phyloP scores from a whole-genome alignment of 176 grass and related monocot species.

The Raddia guianensis region DNA sequence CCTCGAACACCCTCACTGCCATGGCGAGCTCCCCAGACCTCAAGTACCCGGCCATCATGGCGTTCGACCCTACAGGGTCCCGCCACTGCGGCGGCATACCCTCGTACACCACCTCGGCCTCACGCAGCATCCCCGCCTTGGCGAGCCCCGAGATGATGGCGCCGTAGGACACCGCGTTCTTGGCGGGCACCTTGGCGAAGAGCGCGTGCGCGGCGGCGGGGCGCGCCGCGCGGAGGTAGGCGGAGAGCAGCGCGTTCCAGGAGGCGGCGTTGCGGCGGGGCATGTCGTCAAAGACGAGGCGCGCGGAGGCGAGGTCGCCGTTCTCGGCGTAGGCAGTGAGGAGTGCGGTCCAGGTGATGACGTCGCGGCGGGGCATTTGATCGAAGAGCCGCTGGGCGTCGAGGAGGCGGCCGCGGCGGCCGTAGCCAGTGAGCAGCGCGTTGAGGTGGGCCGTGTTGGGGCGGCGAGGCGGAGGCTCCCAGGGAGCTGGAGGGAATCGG shows the following conservation, averaged over 20 bases:
- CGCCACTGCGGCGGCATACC: slow-evolving; percentile 51
- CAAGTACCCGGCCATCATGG: slow-evolving; percentile 57
- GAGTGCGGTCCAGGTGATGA: slow-evolving; percentile 77
- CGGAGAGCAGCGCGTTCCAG: slow-evolving; percentile 71
- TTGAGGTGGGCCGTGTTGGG: slow-evolving; percentile 54
- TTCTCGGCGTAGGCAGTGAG: slow-evolving; percentile 61
- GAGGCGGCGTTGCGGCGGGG: slow-evolving; percentile 55
- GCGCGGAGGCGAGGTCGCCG: slow-evolving; percentile 44
- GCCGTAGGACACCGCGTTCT: slow-evolving; percentile 66
- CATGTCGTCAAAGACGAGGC: slow-evolving; percentile 69
- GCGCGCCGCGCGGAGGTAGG: slow-evolving; percentile 43
- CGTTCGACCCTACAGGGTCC: slow-evolving; percentile 58
- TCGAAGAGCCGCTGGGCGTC: slow-evolving; percentile 67
- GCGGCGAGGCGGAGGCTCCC: neutral
- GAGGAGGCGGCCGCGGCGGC: slow-evolving; percentile 52
- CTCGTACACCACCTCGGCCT: slow-evolving; percentile 48
- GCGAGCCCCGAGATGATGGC: slow-evolving; percentile 58
- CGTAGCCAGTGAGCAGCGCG: slow-evolving; percentile 54
- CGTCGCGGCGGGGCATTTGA: slow-evolving; percentile 63
- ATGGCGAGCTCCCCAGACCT: slow-evolving; percentile 53
- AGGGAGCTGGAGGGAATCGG: neutral
- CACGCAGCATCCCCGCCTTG: slow-evolving; percentile 59
- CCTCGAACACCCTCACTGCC: slow-evolving; percentile 51
- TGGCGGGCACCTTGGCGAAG: slow-evolving; percentile 53
- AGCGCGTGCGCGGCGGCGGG: slow-evolving; percentile 46